A percentile compares a stretch with the other conserved stretches of the same genome.
These are phyloP conservation scores for Collybia sordida DNA, from an alignment of 768 basidiomycete genomes.

Conservation along the genomic window DNA sequence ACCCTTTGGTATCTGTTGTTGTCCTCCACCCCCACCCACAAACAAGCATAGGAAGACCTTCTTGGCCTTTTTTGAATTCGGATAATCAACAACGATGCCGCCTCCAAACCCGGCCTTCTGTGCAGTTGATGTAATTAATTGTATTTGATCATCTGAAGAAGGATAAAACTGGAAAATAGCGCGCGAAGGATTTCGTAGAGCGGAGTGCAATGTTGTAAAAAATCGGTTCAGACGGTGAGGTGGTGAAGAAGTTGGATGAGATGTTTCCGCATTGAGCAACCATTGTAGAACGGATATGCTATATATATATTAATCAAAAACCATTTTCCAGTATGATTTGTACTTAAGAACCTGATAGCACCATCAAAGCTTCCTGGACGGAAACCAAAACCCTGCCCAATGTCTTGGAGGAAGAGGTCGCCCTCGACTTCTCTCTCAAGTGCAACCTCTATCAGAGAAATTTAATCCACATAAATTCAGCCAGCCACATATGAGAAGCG, in stretches of 20 bases:
- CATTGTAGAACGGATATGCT: slow-evolving; percentile 99
- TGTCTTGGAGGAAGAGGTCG: slow-evolving; percentile 95
- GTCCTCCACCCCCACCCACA: slow-evolving; percentile 74
- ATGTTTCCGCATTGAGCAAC: slow-evolving; percentile 95
- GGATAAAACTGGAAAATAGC: slow-evolving; percentile 96
- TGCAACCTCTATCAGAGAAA: slow-evolving; percentile 74
- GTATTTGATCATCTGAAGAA: slow-evolving; percentile 94
- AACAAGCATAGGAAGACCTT: slow-evolving; percentile 95
- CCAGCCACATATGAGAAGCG: neutral
- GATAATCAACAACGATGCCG: slow-evolving; percentile 95
- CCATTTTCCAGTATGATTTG: neutral
- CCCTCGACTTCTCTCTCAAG: slow-evolving; percentile 94
- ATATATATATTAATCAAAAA: slow-evolving; percentile 4
- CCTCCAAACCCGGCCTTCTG: slow-evolving; percentile 96
- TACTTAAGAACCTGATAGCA: slow-evolving; percentile 75
- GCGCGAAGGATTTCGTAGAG: slow-evolving; percentile 81
- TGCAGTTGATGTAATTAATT: slow-evolving; percentile 89
- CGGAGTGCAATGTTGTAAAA: slow-evolving; percentile 90
- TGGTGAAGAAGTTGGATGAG: slow-evolving; percentile 85
- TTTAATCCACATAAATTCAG: neutral
- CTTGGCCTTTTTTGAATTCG: slow-evolving; percentile 92
- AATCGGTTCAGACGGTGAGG: slow-evolving; percentile 83
- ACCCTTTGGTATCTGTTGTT: slow-evolving; percentile 71
- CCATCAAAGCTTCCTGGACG: slow-evolving; percentile 97
- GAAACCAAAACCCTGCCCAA: slow-evolving; percentile 97